These are phyloP conservation scores for Lactarius indigo DNA, from an alignment of 768 basidiomycete genomes.

Conservation along the genomic window DNA sequence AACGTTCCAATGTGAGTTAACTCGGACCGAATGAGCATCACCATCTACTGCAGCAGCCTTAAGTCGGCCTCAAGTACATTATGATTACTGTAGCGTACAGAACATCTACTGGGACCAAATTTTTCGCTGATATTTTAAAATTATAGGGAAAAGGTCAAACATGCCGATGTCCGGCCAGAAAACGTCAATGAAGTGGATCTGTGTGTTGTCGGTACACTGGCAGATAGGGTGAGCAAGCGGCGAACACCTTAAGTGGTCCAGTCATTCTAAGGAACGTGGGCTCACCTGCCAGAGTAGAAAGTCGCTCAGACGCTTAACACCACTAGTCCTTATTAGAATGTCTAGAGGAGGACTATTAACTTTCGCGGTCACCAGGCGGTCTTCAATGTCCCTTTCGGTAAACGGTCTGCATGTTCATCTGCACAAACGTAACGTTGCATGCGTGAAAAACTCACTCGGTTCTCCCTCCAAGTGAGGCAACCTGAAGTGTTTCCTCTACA, in stretches of 20 bases:
- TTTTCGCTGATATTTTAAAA: conserved; percentile 87
- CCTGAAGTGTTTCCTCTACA: conserved; percentile 49
- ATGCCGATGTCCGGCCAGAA: conserved; percentile 96
- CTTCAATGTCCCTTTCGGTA: conserved; percentile 64
- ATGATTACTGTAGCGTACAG: not conserved
- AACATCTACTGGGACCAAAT: conserved; percentile 43
- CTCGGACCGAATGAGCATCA: too few species aligned
- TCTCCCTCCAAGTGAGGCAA: conserved; percentile 35
- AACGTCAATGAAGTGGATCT: conserved; percentile 79
- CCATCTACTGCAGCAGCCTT: too few species aligned
- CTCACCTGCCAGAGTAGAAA: conserved; percentile 95
- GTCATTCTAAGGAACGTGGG: not conserved
- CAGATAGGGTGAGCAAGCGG: not conserved
- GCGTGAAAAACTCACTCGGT: conserved; percentile 26
- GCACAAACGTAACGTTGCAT: conserved; percentile 6
- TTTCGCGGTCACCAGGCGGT: conserved; percentile 60
- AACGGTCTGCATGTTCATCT: conserved; percentile 38
- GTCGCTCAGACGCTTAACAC: conserved; percentile 84
- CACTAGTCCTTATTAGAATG: conserved; percentile 86
- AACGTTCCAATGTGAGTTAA: too few species aligned
- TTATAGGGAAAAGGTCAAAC: conserved; percentile 78
- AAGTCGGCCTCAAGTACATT: too few species aligned
- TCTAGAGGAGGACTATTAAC: conserved; percentile 81
- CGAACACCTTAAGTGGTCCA: not conserved
- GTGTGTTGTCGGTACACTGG: conserved; percentile 78